Conservation (phyloP, 768 basidiomycete genomes). For the Gymnopilus junonius region DNA sequence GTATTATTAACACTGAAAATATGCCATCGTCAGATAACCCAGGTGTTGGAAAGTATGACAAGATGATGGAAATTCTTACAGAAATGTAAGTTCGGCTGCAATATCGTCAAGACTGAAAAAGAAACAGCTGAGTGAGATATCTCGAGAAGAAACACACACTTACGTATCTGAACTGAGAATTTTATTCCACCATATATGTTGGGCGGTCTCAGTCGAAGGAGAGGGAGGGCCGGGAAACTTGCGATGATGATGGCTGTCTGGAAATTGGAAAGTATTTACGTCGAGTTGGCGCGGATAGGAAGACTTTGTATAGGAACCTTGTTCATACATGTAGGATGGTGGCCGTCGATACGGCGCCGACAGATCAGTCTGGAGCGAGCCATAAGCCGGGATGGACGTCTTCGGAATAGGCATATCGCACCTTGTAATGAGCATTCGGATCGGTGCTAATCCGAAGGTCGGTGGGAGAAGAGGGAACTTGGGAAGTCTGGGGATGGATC, state of each 20-base stretch:
- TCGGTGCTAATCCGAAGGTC: conserved; percentile 35
- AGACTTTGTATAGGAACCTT: conserved; percentile 39
- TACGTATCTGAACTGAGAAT: conserved; percentile 43
- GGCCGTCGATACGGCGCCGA: conserved; percentile 35
- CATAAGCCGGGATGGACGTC: conserved; percentile 1
- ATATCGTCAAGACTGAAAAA: conserved; percentile 22
- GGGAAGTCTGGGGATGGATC: conserved; percentile 16
- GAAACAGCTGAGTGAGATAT: neutral
- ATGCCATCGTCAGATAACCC: neutral
- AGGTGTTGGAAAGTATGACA: neutral
- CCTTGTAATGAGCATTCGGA: conserved; percentile 29
- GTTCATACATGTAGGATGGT: conserved; percentile 39
- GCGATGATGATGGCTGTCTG: conserved; percentile 26
- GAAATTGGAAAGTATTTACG: conserved; percentile 40
- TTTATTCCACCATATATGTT: conserved; percentile 47
- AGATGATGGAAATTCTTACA: conserved; percentile 27
- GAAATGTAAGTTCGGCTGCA: conserved; percentile 30
- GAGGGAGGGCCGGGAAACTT: conserved; percentile 40
- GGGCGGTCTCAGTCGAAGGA: conserved; percentile 36
- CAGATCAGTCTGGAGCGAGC: conserved; percentile 28
- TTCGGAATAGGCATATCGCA: conserved; percentile 17
- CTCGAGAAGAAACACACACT: conserved; percentile 13
- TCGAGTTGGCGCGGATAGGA: conserved; percentile 43
- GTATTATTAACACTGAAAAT: conserved; percentile 60
- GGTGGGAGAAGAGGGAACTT: conserved; percentile 26